These are phyloP conservation scores for Aphanomyces stellatus DNA, from an alignment of 352 stramenopile species.

Conservation along the genomic window DNA sequence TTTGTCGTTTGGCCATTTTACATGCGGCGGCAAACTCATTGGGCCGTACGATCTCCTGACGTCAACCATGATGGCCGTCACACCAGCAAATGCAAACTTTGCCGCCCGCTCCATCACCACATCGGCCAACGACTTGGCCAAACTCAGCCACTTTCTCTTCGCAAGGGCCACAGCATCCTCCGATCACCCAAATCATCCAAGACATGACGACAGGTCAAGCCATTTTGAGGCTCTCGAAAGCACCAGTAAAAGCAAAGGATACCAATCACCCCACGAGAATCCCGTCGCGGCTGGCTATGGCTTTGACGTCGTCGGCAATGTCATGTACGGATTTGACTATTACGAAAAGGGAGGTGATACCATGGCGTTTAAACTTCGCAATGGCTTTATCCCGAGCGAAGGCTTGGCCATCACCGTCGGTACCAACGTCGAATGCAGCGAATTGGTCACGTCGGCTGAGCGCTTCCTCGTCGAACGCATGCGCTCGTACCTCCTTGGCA, in stretches of 20 bases:
- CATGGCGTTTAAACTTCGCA: conserved; percentile 40
- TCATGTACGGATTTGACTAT: conserved; percentile 52
- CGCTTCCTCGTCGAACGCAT: conserved; percentile 52
- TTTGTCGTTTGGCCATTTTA: conserved; percentile 38
- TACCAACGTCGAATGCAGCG: conserved; percentile 39
- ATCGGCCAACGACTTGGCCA: conserved; percentile 45
- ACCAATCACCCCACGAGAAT: conserved; percentile 36
- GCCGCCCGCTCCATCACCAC: conserved; percentile 42
- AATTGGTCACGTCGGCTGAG: conserved; percentile 28
- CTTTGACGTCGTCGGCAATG: conserved; percentile 45
- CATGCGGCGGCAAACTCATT: conserved; percentile 32
- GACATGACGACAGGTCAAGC: conserved; percentile 43
- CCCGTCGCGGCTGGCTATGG: conserved; percentile 51
- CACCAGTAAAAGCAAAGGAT: no score
- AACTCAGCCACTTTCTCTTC: conserved; percentile 41
- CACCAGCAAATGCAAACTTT: not conserved
- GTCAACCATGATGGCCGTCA: not conserved
- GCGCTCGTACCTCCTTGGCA: conserved; percentile 49
- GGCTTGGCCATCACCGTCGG: conserved; percentile 49
- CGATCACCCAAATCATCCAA: conserved; percentile 31
- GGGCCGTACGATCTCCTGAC: conserved; percentile 38
- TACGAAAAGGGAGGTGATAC: conserved; percentile 64
- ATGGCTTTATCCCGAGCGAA: conserved; percentile 33
- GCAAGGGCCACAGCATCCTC: conserved; percentile 36
- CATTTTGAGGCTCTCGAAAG: not conserved